Conservation (phyloP, 345 rosid genomes). For the Litchi chinensis region DNA sequence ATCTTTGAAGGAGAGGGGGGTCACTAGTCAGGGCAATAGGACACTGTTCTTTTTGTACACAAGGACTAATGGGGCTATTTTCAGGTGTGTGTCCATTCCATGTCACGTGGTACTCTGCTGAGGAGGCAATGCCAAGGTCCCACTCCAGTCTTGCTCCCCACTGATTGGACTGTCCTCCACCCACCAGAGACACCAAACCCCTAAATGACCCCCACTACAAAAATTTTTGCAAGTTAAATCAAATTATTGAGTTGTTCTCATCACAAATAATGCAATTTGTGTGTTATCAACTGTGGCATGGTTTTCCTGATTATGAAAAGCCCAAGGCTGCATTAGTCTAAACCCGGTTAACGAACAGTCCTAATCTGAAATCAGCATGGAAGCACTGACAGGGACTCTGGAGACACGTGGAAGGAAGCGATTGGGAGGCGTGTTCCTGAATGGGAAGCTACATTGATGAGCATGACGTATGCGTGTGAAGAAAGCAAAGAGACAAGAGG, state of each 20-base stretch:
- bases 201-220: background rate
- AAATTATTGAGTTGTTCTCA: background rate
- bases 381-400: background rate
- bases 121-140: conserved; percentile 27
- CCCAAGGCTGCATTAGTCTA: background rate
- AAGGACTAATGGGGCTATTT: background rate
- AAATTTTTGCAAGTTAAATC: background rate
- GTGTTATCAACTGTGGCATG: background rate
- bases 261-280: no score
- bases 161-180: conserved; percentile 1
- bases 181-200: background rate
- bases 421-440: conserved; percentile 10
- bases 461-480: conserved; percentile 18
- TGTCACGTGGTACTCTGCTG: conserved; percentile 26
- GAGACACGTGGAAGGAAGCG: background rate
- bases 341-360: background rate
- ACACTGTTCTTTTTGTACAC: background rate
- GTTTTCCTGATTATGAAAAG: no score
- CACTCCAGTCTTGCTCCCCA: conserved; percentile 11
- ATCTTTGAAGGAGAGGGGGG: background rate
- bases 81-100: conserved; percentile 27
- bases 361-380: background rate
- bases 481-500: conserved; percentile 6
- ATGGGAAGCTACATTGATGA: conserved; percentile 12
- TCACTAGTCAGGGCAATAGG: background rate